Evolutionary conservation across 1,139 yeast species (phyloP).

Genomic region (Pichia sp.): DNA sequence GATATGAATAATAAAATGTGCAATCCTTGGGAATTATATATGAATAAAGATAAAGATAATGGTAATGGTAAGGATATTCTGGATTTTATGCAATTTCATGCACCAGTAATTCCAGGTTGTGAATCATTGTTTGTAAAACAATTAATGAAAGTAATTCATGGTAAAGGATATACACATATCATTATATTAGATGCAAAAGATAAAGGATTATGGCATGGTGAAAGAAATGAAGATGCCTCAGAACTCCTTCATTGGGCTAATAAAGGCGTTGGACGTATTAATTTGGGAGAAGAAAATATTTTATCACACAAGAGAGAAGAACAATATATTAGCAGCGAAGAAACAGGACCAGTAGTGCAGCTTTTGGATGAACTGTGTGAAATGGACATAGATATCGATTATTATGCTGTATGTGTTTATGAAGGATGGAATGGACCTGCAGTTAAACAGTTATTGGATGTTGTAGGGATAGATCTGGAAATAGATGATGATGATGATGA

Average conservation of each 20-base stretch:
- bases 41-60: slow-evolving; percentile 20
- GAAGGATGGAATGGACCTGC: slow-evolving; percentile 14
- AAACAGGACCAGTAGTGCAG: not conserved
- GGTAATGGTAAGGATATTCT: not conserved
- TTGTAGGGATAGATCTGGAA: not conserved
- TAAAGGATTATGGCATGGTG: slow-evolving; percentile 37
- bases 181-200: slow-evolving; percentile 69
- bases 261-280: not conserved
- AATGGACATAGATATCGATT: slow-evolving; percentile 5
- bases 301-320: too few species aligned
- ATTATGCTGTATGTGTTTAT: slow-evolving; percentile 12
- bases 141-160: slow-evolving; percentile 47
- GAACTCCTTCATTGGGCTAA: slow-evolving; percentile 5
- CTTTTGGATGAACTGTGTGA: slow-evolving; percentile 2
- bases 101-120: slow-evolving; percentile 74
- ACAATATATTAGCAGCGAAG: not conserved
- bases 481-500: not conserved
- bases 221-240: not conserved
- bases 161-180: slow-evolving; percentile 39
- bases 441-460: slow-evolving; percentile 1
- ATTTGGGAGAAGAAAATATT: not conserved
- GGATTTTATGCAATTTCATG: slow-evolving; percentile 62
- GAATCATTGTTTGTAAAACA: slow-evolving; percentile 45
- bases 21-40: slow-evolving; percentile 15
- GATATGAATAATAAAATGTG: too few species aligned